phyloP scores from a whole-genome alignment of 2,329 filamentous ascomycete species.

The Annulohypoxylon truncatum region DNA sequence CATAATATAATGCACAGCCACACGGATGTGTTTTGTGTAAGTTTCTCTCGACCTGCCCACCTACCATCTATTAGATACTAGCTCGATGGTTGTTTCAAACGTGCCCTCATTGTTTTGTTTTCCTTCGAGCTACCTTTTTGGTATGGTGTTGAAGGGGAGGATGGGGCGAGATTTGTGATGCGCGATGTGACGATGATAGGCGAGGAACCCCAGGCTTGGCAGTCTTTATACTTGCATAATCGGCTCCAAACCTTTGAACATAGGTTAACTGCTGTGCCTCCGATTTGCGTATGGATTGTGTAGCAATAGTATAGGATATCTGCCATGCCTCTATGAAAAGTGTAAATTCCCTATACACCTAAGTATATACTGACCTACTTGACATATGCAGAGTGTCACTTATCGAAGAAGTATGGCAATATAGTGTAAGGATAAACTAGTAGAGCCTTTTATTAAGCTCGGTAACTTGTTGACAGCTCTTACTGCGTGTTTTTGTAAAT shows the following conservation, averaged over 20 bases:
- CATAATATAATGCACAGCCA: slow-evolving; percentile 19
- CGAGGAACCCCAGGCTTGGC: slow-evolving; percentile 35
- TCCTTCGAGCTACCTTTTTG: background rate
- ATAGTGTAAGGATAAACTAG: background rate
- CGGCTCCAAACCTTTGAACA: background rate
- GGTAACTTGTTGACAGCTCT: background rate
- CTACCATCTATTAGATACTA: slow-evolving; percentile 1
- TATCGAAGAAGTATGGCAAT: background rate
- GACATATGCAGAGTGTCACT: background rate
- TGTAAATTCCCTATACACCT: background rate
- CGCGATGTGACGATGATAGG: slow-evolving; percentile 4
- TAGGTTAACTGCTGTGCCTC: slow-evolving; percentile 33
- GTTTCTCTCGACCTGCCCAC: background rate
- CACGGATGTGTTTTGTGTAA: slow-evolving; percentile 27
- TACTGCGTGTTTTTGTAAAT: background rate
- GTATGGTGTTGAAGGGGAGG: slow-evolving; percentile 2
- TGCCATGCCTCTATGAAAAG: slow-evolving; percentile 13
- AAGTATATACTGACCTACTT: background rate
- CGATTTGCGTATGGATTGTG: slow-evolving; percentile 7
- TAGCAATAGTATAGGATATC: background rate
- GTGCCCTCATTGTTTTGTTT: background rate
- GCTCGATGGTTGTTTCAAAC: slow-evolving; percentile 12
- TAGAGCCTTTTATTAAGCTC: background rate
- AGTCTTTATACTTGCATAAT: slow-evolving; percentile 12
- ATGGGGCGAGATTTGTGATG: slow-evolving; percentile 4